Evolutionary conservation across 805 yeast species (phyloP).

Genomic region (Blastobotrys americana): DNA sequence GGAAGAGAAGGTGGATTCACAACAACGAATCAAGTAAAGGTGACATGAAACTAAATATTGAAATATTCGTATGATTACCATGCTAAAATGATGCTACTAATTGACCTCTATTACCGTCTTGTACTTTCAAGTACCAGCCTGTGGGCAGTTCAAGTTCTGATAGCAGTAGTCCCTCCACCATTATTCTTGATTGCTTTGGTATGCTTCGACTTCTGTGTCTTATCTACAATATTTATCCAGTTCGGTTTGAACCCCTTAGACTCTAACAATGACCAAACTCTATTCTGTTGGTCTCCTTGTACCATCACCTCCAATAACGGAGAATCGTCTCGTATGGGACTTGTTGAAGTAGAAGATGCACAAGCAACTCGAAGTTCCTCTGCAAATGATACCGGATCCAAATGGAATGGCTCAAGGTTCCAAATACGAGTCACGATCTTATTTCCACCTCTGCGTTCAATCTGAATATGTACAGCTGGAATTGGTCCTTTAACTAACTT

Average conservation of each 20-base stretch:
- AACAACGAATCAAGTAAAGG: no score
- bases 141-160: no score
- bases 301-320: constrained; percentile 67
- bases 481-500: constrained; percentile 54
- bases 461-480: constrained; percentile 58
- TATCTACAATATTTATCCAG: constrained; percentile 50
- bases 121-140: no score
- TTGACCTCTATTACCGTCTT: no score
- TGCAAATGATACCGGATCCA: constrained; percentile 60
- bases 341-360: constrained; percentile 77
- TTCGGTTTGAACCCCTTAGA: constrained; percentile 55
- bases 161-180: no score
- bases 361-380: constrained; percentile 68
- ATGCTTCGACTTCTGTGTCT: constrained; percentile 7
- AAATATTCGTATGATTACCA: no score
- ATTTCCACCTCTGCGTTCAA: constrained; percentile 75
- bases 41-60: no score
- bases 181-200: background rate
- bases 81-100: no score
- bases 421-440: constrained; percentile 68
- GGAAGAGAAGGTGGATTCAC: no score
- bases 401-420: constrained; percentile 59
- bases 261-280: constrained; percentile 50
- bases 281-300: constrained; percentile 80
- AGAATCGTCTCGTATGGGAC: constrained; percentile 37